Conservation (phyloP, 2,329 filamentous ascomycete genomes). For the Xenoacremonium recifei region DNA sequence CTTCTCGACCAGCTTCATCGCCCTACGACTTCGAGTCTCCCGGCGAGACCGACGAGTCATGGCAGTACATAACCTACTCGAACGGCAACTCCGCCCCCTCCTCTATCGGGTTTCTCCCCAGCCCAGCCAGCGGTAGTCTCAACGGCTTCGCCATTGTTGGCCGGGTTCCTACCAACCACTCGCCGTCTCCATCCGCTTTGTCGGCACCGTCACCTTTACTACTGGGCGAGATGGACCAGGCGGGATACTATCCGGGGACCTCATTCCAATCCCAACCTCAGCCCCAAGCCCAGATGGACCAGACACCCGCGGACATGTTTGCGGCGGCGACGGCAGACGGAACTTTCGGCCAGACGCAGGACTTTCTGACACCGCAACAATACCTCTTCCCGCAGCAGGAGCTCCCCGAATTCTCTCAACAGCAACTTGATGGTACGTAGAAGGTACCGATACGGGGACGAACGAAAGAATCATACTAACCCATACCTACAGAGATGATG, state of each 20-base stretch:
- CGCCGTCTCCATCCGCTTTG: constrained; percentile 10
- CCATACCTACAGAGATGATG: constrained; percentile 28
- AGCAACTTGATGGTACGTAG: constrained; percentile 25
- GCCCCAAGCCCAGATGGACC: constrained; percentile 20
- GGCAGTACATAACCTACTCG: constrained; percentile 42
- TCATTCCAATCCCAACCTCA: constrained; percentile 24
- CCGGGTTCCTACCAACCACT: constrained; percentile 23
- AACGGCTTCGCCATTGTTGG: constrained; percentile 49
- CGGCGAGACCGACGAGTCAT: constrained; percentile 43
- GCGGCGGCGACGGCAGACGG: constrained; percentile 29
- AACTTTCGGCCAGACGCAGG: constrained; percentile 28
- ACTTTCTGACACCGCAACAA: constrained; percentile 38
- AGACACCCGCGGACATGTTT: constrained; percentile 26
- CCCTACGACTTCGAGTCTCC: constrained; percentile 39
- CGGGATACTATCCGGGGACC: constrained; percentile 32
- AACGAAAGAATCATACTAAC: constrained; percentile 21
- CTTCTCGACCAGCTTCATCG: constrained; percentile 37
- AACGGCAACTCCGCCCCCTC: constrained; percentile 33
- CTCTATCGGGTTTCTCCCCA: constrained; percentile 46
- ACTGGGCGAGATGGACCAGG: constrained; percentile 37
- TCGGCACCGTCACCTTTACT: constrained; percentile 41
- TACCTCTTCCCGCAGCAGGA: constrained; percentile 37
- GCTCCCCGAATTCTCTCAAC: constrained; percentile 24
- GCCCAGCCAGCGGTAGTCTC: constrained; percentile 51
- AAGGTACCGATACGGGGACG: no score